Base-by-base conservation (phyloP, 805 yeast species). In the Candida orba region DNA sequence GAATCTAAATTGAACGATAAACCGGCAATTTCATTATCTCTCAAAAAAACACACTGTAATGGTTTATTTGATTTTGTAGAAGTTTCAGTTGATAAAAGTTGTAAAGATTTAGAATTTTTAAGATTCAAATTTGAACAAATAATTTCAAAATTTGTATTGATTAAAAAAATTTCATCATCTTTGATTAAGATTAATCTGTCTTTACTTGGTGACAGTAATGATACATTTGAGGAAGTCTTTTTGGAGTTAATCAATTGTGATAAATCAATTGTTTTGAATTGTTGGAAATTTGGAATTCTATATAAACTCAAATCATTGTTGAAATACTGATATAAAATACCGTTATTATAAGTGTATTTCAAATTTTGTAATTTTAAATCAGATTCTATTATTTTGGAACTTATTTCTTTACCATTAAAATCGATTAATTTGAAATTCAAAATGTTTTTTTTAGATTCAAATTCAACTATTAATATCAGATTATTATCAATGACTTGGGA, bases 1-100 rank as follows among this genome's bases (percentile, higher is more conserved):
- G 75, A 64, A 6, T 93, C 95, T 31, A 79, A 76, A 47, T 81
- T 76, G 33, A 81, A 58, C 31, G 64, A 63, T 10, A 64, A 33
- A 9, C 60, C 68, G 7, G 55, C 48, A 8, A 63, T 36, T 27
- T 54, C 63, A 8, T 45, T 15, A 7, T 52, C 57, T 33, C 44
- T 46, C 15, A 51, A 37, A 4, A 54, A 36, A 15, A 50, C 46
- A 31, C 34, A 15, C 10, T 31, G 34, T 1, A 15, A n/a, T 31
- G 6, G 20, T 15, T 31, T 31, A 8, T 15, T 31, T 15, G 44
- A 22, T 10, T 27, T 27, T 27, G 29, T 10, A 8, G 12, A 12
- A 6, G 12, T 12, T 27, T 27, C 29, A 9, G 13, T 27, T 27
- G 29, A 27, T 27, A 27, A 3, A 27, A 27, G 29, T 27, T 4